Evolutionary conservation across 192 early-diverging fungal species (phyloP).

Genomic region (Polychytrium aggregatum): DNA sequence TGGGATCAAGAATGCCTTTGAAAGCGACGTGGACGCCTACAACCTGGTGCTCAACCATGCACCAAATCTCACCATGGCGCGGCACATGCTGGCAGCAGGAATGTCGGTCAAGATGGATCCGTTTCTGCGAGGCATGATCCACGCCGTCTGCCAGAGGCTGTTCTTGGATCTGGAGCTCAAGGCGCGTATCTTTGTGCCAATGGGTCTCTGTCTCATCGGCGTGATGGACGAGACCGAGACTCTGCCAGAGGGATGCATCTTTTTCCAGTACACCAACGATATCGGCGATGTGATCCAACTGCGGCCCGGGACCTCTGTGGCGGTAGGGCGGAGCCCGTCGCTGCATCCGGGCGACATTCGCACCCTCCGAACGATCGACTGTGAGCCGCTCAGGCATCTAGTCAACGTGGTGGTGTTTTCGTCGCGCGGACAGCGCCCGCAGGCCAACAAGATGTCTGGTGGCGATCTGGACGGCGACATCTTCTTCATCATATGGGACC

Average conservation of each 20-base stretch:
- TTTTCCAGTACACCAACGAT: conserved; percentile 29
- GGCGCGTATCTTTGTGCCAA: conserved; percentile 25
- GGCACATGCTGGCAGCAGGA: conserved; percentile 30
- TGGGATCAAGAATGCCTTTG: conserved; percentile 19
- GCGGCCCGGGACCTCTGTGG: neutral
- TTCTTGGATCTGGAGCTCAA: conserved; percentile 36
- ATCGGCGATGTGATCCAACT: too few relatives aligned
- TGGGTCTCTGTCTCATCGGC: conserved; percentile 18
- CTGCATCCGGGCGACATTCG: conserved; percentile 33
- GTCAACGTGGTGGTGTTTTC: conserved; percentile 67
- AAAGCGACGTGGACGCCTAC: conserved; percentile 19
- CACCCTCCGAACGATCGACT: conserved; percentile 14
- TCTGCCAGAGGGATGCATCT: conserved; percentile 16
- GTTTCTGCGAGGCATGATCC: conserved; percentile 27
- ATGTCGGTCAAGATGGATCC: conserved; percentile 32
- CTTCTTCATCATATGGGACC: conserved; percentile 51
- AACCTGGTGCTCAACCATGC: conserved; percentile 12
- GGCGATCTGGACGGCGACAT: conserved; percentile 77
- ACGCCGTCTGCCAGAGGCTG: conserved; percentile 27
- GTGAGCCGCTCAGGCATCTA: conserved; percentile 19
- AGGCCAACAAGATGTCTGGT: conserved; percentile 67
- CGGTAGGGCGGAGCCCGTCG: conserved; percentile 11
- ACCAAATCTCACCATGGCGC: neutral
- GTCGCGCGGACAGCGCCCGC: conserved; percentile 47
- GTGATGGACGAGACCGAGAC: conserved; percentile 32